These are phyloP conservation scores for Fistulifera solaris DNA, from an alignment of 108 stramenopile genomes.

Conservation along the genomic window DNA sequence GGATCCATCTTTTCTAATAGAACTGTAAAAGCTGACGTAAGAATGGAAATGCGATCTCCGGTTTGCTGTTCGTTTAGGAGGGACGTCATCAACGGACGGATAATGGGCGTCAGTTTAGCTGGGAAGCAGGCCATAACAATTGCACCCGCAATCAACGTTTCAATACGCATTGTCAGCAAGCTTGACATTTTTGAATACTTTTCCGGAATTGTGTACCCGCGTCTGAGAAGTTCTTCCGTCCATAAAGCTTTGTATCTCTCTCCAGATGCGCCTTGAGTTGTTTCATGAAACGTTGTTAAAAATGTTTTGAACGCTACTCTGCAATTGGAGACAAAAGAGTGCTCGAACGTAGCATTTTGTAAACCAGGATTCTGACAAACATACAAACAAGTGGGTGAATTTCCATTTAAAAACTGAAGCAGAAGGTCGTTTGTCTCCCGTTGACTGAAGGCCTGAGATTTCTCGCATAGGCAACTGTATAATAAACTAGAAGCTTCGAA, in stretches of 20 bases:
- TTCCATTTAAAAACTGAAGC: neutral
- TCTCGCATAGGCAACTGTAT: neutral
- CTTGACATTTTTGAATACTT: neutral
- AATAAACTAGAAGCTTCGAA: slow-evolving; percentile 35
- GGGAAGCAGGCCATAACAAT: slow-evolving; percentile 43
- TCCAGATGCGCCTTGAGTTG: too few relatives aligned
- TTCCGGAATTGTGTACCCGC: neutral
- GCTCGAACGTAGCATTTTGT: too few relatives aligned
- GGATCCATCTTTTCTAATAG: slow-evolving; percentile 23
- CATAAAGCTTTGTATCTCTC: neutral
- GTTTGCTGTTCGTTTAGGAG: slow-evolving; percentile 46
- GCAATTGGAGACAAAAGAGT: too few relatives aligned
- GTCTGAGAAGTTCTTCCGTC: neutral
- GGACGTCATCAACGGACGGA: slow-evolving; percentile 64
- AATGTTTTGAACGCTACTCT: too few relatives aligned
- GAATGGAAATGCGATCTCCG: neutral
- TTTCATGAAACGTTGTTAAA: too few relatives aligned
- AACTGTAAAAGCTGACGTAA: too few relatives aligned
- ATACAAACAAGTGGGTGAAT: too few relatives aligned
- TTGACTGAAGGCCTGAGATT: neutral
- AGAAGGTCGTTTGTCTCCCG: neutral
- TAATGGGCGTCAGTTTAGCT: slow-evolving; percentile 50
- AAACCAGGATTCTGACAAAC: too few relatives aligned
- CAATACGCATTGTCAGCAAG: slow-evolving; percentile 27
- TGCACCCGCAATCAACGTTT: slow-evolving; percentile 23